phyloP scores from a whole-genome alignment of 192 early-diverging fungal species.

The Mortierella hygrophila region DNA sequence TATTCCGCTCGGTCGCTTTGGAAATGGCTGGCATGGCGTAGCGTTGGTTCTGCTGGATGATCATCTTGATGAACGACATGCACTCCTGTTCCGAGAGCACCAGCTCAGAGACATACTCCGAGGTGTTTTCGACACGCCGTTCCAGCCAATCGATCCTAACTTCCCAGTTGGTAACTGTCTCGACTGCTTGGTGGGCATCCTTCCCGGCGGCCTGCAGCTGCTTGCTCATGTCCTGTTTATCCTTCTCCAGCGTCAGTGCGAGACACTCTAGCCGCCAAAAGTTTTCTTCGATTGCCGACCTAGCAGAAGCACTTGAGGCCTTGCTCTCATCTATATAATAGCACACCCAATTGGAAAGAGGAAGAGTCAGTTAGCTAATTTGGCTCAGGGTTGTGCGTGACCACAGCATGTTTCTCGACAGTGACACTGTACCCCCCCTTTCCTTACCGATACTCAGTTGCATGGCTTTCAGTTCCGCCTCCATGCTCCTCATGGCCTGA shows the following conservation, averaged over 20 bases:
- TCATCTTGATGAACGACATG: conserved; percentile 55
- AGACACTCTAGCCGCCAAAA: conserved; percentile 51
- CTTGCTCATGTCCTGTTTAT: conserved; percentile 35
- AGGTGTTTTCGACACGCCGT: conserved; percentile 37
- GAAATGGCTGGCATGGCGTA: conserved; percentile 55
- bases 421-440: background rate
- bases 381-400: background rate
- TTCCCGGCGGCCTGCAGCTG: conserved; percentile 25
- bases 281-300: conserved; percentile 52
- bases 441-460: conserved; percentile 43
- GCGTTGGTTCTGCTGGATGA: conserved; percentile 46
- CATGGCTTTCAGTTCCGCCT: conserved; percentile 42
- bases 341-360: background rate
- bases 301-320: conserved; percentile 31
- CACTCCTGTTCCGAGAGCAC: conserved; percentile 53
- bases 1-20: conserved; percentile 41
- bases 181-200: conserved; percentile 30
- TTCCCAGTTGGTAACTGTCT: conserved; percentile 46
- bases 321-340: conserved; percentile 50
- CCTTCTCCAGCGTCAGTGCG: conserved; percentile 42
- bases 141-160: conserved; percentile 53
- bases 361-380: background rate
- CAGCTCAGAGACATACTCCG: conserved; percentile 52
- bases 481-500: conserved; percentile 52
- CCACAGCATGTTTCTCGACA: background rate